Base-by-base conservation (phyloP, 805 yeast genomes). In the Yamadazyma akitaensis region DNA sequence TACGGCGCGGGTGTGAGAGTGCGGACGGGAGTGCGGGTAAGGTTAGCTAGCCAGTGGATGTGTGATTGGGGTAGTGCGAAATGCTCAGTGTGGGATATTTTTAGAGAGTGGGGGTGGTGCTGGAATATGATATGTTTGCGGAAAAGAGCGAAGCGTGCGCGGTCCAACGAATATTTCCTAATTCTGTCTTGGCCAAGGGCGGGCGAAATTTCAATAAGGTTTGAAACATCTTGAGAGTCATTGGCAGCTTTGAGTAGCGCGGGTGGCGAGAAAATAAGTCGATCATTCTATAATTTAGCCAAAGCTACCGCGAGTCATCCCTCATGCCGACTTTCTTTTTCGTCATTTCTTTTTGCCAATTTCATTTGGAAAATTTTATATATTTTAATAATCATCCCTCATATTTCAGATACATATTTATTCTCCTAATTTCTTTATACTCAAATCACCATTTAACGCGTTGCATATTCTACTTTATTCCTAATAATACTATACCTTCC, bases 261-360 rank as follows among this genome's bases (percentile, higher is more conserved):
- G 32, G 32, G 32, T 28, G 32, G 32, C 32, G 32, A 28, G 12
- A 28, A 11, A 12, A 11, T 13, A 11, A 11, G 32, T 5, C 32
- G 32, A 28, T 28, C n/a, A 28, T 28, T 13, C 12, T 9, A 13
- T 28, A 11, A 11, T 28, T 28, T 13, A 3, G 32, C 32, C 32
- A 28, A 28, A 28, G 12, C 32, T 13, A 28, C 32, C n/a, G 32
- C 32, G 32, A 28, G 32, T 28, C 32, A 28, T 28, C 10, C 32
- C 34, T 38, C 24, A 24, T 24, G 39, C 28, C 39, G 14, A 37
- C 39, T 38, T 38, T 40, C 43, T 31, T 31, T 40, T 40, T 40
- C 43, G 43, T 31, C 36, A 40, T 40, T 40, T 30, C 43, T 31
- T 40, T 40, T 40, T 40, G 37, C 44, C 46, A 43, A 43, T 43